phyloP scores from a whole-genome alignment of 768 basidiomycete genomes.

The Suillus paluster region DNA sequence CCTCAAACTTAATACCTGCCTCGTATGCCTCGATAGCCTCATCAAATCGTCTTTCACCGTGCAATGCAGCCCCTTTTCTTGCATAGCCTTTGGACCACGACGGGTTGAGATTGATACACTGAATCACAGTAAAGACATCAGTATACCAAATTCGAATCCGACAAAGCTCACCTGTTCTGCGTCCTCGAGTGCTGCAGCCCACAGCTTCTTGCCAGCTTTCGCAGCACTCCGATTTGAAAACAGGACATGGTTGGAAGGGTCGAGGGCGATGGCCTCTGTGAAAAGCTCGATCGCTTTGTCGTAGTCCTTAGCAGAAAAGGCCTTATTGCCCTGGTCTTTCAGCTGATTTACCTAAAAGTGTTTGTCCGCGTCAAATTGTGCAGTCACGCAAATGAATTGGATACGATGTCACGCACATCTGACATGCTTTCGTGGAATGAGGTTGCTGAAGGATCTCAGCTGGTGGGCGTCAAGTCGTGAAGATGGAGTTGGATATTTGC shows the following conservation, averaged over 20 bases:
- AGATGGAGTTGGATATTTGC: background rate
- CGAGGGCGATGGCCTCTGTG: slow-evolving; percentile 80
- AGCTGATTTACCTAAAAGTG: slow-evolving; percentile 54
- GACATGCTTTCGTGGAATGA: slow-evolving; percentile 30
- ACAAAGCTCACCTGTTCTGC: slow-evolving; percentile 76
- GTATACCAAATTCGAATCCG: slow-evolving; percentile 9
- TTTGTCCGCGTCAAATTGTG: background rate
- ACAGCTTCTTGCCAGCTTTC: slow-evolving; percentile 83
- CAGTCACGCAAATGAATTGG: slow-evolving; percentile 24
- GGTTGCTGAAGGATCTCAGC: background rate
- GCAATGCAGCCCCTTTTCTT: slow-evolving; percentile 91
- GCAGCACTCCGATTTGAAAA: slow-evolving; percentile 95
- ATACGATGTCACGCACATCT: slow-evolving; percentile 34
- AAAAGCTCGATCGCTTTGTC: slow-evolving; percentile 86
- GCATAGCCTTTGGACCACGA: slow-evolving; percentile 91
- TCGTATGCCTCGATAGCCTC: slow-evolving; percentile 89
- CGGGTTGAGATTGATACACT: slow-evolving; percentile 83
- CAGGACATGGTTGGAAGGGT: slow-evolving; percentile 84
- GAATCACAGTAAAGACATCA: slow-evolving; percentile 8
- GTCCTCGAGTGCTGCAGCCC: slow-evolving; percentile 76
- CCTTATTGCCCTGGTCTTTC: slow-evolving; percentile 95
- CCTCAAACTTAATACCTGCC: slow-evolving; percentile 79
- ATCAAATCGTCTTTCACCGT: slow-evolving; percentile 77
- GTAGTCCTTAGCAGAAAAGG: slow-evolving; percentile 92
- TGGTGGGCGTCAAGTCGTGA: background rate